Evolutionary conservation across 345 rosid species (phyloP), one percentile per base, ranked within the genome.

Genomic region (Leavenworthia alabamica): DNA sequence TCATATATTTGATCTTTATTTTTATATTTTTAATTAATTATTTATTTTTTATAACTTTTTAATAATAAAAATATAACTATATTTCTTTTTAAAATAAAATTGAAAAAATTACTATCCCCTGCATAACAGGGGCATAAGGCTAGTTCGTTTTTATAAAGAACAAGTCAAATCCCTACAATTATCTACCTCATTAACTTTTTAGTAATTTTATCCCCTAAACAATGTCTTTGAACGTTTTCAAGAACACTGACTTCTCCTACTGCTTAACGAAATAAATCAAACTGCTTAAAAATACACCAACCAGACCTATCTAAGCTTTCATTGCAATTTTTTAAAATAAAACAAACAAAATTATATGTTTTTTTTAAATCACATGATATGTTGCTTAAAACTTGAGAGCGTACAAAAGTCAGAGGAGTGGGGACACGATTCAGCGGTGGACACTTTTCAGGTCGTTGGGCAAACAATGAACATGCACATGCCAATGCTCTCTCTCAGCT

Each of bases 381-480:
- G 56, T 29, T 16, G 4, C 26, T 23, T 3, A 31, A 29, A 15
- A 29, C 23, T 31, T 31, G 8, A 11, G 49, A 57, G 39, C 50
- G 17, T 42, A 39, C 64, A 59, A 44, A 59, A n/a, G 29, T 43
- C 64, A 59, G n/a, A 13, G 20, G 40, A 56, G n/a, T 28, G 64
- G 51, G 35, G 62, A 59, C 64, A 29, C n/a, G 9, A 29, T 59
- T 31, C 6, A 29, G 13, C 49, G 14, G 48, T 19, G 41, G 41
- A 31, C 29, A 59, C 8, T 43, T 29, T 29, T 12, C 3, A 28
- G 40, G 29, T 17, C 41, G 51, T 43, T 29, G 41, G 28, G 41
- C 17, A 59, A 31, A 59, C 64, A 59, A 19, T 59, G 52, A 59
- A 59, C 52, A 59, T 59, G 64, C 64, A 59, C 52, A 59, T 59